A percentile compares a stretch with the other conserved stretches of the same genome.
These are phyloP conservation scores for Aspergillus diversus DNA, from an alignment of 495 filamentous ascomycete genomes.

Conservation along the genomic window DNA sequence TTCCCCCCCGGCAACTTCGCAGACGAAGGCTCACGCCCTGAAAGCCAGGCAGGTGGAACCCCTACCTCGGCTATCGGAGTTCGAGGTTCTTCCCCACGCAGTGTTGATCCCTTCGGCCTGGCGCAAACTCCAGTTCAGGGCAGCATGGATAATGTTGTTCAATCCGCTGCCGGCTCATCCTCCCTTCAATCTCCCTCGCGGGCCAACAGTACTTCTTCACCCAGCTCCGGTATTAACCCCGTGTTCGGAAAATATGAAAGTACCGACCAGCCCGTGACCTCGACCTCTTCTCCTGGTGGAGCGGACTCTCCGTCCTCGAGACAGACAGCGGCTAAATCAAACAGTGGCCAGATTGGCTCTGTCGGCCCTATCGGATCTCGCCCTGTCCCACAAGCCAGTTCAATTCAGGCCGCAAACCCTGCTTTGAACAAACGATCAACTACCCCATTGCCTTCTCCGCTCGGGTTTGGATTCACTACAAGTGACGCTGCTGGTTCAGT, in stretches of 20 bases:
- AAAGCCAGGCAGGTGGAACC: slow-evolving; percentile 60
- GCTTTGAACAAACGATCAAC: slow-evolving; percentile 83
- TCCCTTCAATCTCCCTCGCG: slow-evolving; percentile 70
- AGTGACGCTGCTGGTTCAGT: slow-evolving; percentile 47
- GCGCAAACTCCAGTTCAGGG: slow-evolving; percentile 43
- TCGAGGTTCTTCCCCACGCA: slow-evolving; percentile 62
- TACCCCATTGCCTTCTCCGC: slow-evolving; percentile 85
- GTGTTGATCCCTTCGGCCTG: slow-evolving; percentile 65
- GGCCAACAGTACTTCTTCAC: slow-evolving; percentile 88
- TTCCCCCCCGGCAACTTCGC: slow-evolving; percentile 61
- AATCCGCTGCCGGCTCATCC: slow-evolving; percentile 36
- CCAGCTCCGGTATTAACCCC: slow-evolving; percentile 64
- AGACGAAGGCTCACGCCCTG: slow-evolving; percentile 66
- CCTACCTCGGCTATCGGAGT: slow-evolving; percentile 54
- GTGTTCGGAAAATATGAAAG: slow-evolving; percentile 58
- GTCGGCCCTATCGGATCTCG: slow-evolving; percentile 95
- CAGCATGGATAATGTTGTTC: slow-evolving; percentile 43
- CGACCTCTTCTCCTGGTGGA: slow-evolving; percentile 86
- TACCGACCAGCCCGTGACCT: slow-evolving; percentile 80
- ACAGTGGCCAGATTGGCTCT: slow-evolving; percentile 58
- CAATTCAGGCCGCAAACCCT: slow-evolving; percentile 59
- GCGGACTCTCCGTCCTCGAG: slow-evolving; percentile 81
- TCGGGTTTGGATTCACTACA: slow-evolving; percentile 72
- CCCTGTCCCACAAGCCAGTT: slow-evolving; percentile 58
- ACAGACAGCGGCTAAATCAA: slow-evolving; percentile 54